phyloP scores from a whole-genome alignment of 108 stramenopile species.

The Conticribra guillardii region DNA sequence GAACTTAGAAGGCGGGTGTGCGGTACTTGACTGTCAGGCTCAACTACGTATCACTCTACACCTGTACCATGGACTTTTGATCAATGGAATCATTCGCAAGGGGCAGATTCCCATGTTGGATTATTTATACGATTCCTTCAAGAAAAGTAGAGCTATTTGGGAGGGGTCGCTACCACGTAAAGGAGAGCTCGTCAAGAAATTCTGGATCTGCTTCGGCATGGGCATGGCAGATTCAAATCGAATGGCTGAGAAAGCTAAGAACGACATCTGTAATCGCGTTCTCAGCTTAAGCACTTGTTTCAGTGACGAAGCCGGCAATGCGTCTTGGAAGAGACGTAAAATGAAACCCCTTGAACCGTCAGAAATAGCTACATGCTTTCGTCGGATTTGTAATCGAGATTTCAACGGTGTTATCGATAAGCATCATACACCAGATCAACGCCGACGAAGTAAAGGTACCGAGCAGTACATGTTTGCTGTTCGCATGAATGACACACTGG shows the following conservation, averaged over 20 bases:
- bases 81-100: conserved; percentile 28
- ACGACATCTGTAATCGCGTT: not conserved
- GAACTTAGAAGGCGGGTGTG: conserved; percentile 46
- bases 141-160: conserved; percentile 52
- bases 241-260: conserved; percentile 35
- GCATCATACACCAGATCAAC: conserved; percentile 55
- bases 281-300: not conserved
- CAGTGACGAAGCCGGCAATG: not conserved
- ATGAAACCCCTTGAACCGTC: conserved; percentile 37
- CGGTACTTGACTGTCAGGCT: conserved; percentile 47
- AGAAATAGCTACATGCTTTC: conserved; percentile 42
- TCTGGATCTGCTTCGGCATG: conserved; percentile 50
- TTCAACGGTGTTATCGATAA: conserved; percentile 53
- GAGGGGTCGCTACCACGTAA: conserved; percentile 40
- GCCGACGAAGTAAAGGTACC: not conserved
- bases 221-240: conserved; percentile 18
- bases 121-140: conserved; percentile 42
- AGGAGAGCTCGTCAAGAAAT: conserved; percentile 49
- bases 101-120: conserved; percentile 42
- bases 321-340: conserved; percentile 9
- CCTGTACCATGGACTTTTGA: conserved; percentile 55
- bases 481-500: conserved; percentile 48
- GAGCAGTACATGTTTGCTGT: conserved; percentile 47
- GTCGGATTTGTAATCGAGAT: conserved; percentile 45
- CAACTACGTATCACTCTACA: conserved; percentile 54